Evolutionary conservation across 768 basidiomycete genomes (phyloP).

Genomic region (Rubroboletus satanas): DNA sequence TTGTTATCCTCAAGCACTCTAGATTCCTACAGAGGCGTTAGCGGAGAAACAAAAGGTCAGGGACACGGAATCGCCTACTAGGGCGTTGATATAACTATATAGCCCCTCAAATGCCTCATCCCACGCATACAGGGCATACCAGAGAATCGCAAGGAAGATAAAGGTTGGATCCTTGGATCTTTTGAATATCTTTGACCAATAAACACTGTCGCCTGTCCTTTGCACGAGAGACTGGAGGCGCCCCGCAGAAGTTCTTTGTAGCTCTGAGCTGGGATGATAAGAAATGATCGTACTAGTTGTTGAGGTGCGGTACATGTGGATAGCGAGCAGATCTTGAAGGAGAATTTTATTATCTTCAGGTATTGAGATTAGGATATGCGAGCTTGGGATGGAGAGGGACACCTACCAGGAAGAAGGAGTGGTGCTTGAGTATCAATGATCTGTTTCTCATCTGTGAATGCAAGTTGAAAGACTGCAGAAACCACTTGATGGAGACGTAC

Average conservation of each 20-base stretch:
- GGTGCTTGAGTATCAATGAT: conserved; percentile 53
- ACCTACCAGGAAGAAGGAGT: conserved; percentile 36
- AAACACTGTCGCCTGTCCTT: conserved; percentile 33
- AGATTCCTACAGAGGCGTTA: conserved; percentile 38
- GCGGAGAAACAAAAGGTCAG: no score
- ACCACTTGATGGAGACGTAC: conserved; percentile 3
- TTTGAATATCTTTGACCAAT: conserved; percentile 30
- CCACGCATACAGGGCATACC: conserved; percentile 62
- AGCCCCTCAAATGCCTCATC: conserved; percentile 55
- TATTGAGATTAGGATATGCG: background rate
- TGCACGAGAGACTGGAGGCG: conserved; percentile 28
- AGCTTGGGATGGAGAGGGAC: background rate
- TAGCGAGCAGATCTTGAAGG: conserved; percentile 45
- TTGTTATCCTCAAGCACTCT: conserved; percentile 40
- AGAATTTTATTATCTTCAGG: conserved; percentile 19
- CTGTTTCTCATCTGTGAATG: conserved; percentile 18
- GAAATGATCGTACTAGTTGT: conserved; percentile 25
- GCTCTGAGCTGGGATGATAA: conserved; percentile 28
- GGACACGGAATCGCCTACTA: conserved; percentile 35
- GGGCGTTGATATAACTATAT: conserved; percentile 44
- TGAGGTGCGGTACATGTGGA: conserved; percentile 47
- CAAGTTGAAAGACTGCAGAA: background rate
- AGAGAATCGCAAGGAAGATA: conserved; percentile 48
- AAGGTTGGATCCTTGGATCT: conserved; percentile 49
- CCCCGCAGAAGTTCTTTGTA: conserved; percentile 27